These are phyloP conservation scores for Kwoniella shivajii DNA, from an alignment of 1,284 basidiomycete genomes.

Conservation along the genomic window DNA sequence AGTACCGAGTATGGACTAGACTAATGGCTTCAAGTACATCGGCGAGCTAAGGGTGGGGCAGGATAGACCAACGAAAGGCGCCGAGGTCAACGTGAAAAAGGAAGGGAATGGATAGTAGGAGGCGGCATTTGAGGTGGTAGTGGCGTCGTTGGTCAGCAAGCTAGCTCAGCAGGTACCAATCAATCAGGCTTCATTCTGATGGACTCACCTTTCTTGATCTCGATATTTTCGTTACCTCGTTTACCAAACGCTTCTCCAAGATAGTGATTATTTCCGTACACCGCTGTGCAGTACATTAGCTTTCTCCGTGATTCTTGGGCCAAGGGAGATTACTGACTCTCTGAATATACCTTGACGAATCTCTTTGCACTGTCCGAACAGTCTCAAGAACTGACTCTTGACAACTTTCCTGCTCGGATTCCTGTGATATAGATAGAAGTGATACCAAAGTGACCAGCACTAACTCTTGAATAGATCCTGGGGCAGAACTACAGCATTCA, in stretches of 20 bases:
- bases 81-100: too few species aligned
- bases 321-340: slow-evolving; percentile 6
- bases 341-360: slow-evolving; percentile 4
- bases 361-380: not conserved
- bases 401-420: not conserved
- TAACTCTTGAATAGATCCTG: slow-evolving; percentile 32
- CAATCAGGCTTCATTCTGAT: not conserved
- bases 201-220: not conserved
- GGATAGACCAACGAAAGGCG: too few species aligned
- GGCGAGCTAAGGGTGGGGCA: too few species aligned
- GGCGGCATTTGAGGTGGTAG: too few species aligned
- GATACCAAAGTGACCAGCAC: slow-evolving; percentile 27
- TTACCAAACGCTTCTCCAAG: not conserved
- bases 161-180: not conserved
- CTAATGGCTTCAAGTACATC: slow-evolving; percentile 31
- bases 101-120: too few species aligned
- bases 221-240: not conserved
- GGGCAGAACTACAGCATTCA: not conserved
- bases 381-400: not conserved
- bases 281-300: not conserved
- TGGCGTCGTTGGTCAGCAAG: too few species aligned
- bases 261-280: not conserved
- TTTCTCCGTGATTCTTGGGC: not conserved
- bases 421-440: slow-evolving; percentile 4
- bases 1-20: not conserved